A percentile compares a stretch with the other conserved stretches of the same genome.
These are phyloP conservation scores for Canavalia ensiformis DNA, from an alignment of 306 rosid genomes.

Conservation along the genomic window DNA sequence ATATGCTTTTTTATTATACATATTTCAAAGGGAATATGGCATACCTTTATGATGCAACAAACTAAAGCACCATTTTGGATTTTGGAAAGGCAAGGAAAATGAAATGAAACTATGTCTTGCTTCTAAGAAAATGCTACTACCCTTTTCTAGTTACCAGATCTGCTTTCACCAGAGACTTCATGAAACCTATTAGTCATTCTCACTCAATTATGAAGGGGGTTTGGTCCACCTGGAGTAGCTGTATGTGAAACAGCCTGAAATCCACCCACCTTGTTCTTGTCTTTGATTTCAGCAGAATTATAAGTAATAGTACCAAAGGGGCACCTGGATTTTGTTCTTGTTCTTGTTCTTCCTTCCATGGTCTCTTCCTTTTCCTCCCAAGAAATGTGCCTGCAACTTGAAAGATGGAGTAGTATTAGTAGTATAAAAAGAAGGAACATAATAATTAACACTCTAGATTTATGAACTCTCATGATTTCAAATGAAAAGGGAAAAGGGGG, in stretches of 20 bases:
- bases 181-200: background rate
- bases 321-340: constrained; percentile 31
- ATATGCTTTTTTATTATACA: background rate
- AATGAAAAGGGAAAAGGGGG: constrained; percentile 17
- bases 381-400: constrained; percentile 53
- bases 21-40: constrained; percentile 24
- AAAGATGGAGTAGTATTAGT: constrained; percentile 49
- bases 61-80: constrained; percentile 25
- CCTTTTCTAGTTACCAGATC: constrained; percentile 43
- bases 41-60: constrained; percentile 29
- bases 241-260: constrained; percentile 56
- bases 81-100: constrained; percentile 22
- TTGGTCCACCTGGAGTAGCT: constrained; percentile 74
- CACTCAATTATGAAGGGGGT: constrained; percentile 76
- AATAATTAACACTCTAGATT: constrained; percentile 26
- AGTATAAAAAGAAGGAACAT: constrained; percentile 49
- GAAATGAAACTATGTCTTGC: constrained; percentile 14
- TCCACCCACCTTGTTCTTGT: constrained; percentile 43
- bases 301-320: constrained; percentile 28
- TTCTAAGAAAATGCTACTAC: constrained; percentile 13
- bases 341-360: constrained; percentile 47
- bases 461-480: constrained; percentile 60
- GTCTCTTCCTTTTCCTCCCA: constrained; percentile 35
- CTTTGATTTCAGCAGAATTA: constrained; percentile 42
- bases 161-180: constrained; percentile 34